Evolutionary conservation across 768 basidiomycete genomes (phyloP).

Genomic region (Agaricus subrufescens): DNA sequence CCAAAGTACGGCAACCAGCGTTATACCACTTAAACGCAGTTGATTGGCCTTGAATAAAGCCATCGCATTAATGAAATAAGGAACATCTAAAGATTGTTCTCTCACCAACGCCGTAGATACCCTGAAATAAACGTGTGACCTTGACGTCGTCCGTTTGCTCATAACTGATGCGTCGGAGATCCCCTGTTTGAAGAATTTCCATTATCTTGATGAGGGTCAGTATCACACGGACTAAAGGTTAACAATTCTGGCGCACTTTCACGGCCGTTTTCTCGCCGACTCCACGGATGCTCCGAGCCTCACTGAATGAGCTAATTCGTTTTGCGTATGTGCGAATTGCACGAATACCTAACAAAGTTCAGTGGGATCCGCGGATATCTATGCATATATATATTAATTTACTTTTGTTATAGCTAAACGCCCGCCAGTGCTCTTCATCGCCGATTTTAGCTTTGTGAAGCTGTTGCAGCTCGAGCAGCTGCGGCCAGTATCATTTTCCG

Average conservation of each 20-base stretch:
- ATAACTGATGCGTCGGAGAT: constrained; percentile 61
- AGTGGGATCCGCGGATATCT: neutral
- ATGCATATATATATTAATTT: constrained; percentile 10
- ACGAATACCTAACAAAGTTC: constrained; percentile 45
- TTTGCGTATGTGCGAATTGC: constrained; percentile 50
- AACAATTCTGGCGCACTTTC: constrained; percentile 41
- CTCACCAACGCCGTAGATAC: constrained; percentile 86
- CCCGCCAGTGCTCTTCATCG: constrained; percentile 66
- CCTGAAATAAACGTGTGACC: constrained; percentile 56
- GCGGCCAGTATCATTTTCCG: neutral
- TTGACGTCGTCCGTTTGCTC: constrained; percentile 63
- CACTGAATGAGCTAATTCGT: constrained; percentile 51
- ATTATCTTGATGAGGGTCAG: constrained; percentile 48
- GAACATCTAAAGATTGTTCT: constrained; percentile 1
- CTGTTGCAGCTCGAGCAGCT: constrained; percentile 65
- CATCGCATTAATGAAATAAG: neutral
- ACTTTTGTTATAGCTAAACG: constrained; percentile 65
- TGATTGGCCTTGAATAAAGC: constrained; percentile 40
- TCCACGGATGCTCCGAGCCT: constrained; percentile 57
- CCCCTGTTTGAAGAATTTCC: constrained; percentile 75
- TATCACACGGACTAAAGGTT: neutral
- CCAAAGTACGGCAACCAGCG: constrained; percentile 72
- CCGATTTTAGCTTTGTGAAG: constrained; percentile 59
- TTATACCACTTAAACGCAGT: constrained; percentile 73
- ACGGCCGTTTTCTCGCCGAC: constrained; percentile 72